Evolutionary conservation across 2,329 filamentous ascomycete genomes (phyloP).

Genomic region (Aspergillus transmontanensis): DNA sequence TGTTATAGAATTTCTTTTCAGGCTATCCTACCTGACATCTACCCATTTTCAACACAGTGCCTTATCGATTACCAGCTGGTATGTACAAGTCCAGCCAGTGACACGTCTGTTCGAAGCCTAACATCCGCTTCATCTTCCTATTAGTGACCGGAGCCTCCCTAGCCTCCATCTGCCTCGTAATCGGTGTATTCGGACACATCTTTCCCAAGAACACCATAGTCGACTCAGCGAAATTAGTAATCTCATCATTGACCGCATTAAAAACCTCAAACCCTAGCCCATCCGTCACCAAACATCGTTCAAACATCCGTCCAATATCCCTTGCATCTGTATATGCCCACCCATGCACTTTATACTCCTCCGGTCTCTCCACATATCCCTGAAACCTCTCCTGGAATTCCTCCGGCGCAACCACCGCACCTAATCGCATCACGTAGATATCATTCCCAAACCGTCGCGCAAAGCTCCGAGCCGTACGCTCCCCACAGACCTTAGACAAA

Average conservation of each 20-base stretch:
- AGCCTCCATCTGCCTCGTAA: conserved; percentile 60
- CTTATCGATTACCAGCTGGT: neutral
- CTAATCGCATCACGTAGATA: conserved; percentile 64
- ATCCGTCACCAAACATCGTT: conserved; percentile 55
- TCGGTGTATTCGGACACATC: conserved; percentile 51
- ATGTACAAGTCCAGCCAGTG: conserved; percentile 17
- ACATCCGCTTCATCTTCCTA: conserved; percentile 59
- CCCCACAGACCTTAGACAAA: conserved; percentile 61
- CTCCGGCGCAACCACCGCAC: conserved; percentile 63
- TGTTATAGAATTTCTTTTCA: neutral
- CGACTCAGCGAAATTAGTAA: conserved; percentile 54
- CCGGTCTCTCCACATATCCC: conserved; percentile 53
- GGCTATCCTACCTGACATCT: neutral
- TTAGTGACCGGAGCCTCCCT: conserved; percentile 65
- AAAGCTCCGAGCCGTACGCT: conserved; percentile 60
- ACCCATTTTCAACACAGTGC: neutral
- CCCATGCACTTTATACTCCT: conserved; percentile 57
- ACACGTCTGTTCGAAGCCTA: conserved; percentile 63
- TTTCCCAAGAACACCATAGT: conserved; percentile 57
- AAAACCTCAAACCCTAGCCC: conserved; percentile 65
- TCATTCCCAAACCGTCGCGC: conserved; percentile 57
- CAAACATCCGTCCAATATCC: conserved; percentile 64
- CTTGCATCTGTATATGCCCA: conserved; percentile 67
- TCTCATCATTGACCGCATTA: conserved; percentile 65
- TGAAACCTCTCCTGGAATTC: conserved; percentile 59